Base-by-base conservation (phyloP, 2,329 filamentous ascomycete genomes). In the Exophiala xenobiotica region DNA sequence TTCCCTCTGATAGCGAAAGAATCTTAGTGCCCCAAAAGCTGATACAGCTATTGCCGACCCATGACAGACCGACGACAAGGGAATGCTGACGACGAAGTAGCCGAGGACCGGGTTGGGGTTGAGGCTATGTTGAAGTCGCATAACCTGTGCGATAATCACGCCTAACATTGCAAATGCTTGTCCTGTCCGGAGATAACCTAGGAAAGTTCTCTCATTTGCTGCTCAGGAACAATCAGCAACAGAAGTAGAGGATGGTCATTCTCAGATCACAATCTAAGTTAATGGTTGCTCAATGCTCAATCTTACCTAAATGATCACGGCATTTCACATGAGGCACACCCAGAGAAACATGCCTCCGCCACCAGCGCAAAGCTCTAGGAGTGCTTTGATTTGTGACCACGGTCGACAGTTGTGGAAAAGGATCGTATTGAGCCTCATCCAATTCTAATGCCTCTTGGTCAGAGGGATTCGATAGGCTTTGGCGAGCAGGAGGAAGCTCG, bases 1-100 rank as follows among this genome's bases (percentile, higher is more conserved):
- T 3, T 75, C 77, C 55, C 73, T 70, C 64, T 85, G 81, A 59
- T 78, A 73, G 49, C 75, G 71, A 71, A 76, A 81, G 59, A 78
- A 82, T 23, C 81, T 69, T 41, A 73, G 68, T 1, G 73, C 72
- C 7, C 80, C 81, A 9, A 82, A 54, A 1, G 76, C 27, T 1
- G 75, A 63, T 4, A 77, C 68, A 4, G 72, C 48, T 19, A 79
- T 70, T 0, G 77, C 77, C 20, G 71, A 67, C 31, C 52, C 64
- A 44, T 80, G 75, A 54, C 79, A 79, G 1, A 70, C 63, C 3
- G 65, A 68, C 3, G 74, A 70, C 3, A 61, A 41, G 33, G 55
- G 55, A n/a, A 61, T 38, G 29, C 56, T 53, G 45, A 61, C 27
- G 41, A 57, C 54, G 18, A 59, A 59, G 41, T 57, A 61, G 18